phyloP scores from a whole-genome alignment of 345 rosid species.

The Murraya koenigii region DNA sequence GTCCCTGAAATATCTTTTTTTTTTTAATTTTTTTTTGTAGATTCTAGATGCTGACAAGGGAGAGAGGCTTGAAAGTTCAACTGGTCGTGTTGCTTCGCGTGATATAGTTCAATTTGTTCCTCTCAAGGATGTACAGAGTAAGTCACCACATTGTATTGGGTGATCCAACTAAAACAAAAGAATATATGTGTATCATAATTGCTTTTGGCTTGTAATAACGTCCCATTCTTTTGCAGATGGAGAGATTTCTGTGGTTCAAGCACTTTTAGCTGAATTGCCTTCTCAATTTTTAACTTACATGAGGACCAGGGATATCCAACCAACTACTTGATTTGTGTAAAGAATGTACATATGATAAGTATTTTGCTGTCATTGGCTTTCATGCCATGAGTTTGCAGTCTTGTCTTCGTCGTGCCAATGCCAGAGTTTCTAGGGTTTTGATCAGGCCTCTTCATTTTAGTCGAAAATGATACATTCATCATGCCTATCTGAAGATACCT shows the following conservation, averaged over 20 bases:
- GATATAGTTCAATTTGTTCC: slow-evolving; percentile 96
- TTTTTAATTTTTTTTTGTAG: too few species aligned
- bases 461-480: not conserved
- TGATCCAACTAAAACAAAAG: not conserved
- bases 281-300: slow-evolving; percentile 75
- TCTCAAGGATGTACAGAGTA: slow-evolving; percentile 69
- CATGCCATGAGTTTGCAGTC: slow-evolving; percentile 15
- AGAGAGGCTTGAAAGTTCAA: slow-evolving; percentile 80
- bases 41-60: slow-evolving; percentile 87
- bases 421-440: slow-evolving; percentile 1
- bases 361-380: slow-evolving; percentile 6
- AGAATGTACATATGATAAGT: slow-evolving; percentile 27
- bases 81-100: slow-evolving; percentile 83
- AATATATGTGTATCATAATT: not conserved
- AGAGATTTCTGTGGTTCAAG: slow-evolving; percentile 73
- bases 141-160: slow-evolving; percentile 19
- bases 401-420: slow-evolving; percentile 7
- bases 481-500: not conserved
- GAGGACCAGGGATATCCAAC: slow-evolving; percentile 68
- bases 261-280: slow-evolving; percentile 83
- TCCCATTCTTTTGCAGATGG: slow-evolving; percentile 50
- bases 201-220: not conserved
- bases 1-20: not conserved
- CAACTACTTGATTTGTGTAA: slow-evolving; percentile 32
- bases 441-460: not conserved